Conservation (phyloP, 2,329 filamentous ascomycete species). For the Emmonsia crescens region DNA sequence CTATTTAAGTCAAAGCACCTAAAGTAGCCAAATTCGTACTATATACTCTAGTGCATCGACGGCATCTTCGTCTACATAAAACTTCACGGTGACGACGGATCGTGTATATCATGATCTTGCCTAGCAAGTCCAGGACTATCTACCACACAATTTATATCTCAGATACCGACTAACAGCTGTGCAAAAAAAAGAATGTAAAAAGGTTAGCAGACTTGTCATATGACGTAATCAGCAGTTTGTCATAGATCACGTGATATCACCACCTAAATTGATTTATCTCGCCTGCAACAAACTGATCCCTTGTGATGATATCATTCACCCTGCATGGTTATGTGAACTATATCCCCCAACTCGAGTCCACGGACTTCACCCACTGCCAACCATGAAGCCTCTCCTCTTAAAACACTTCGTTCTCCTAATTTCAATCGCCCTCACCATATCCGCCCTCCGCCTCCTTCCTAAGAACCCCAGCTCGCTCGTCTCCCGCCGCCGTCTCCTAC, state of each 20-base stretch:
- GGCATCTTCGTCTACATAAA: neutral
- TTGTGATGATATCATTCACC: conserved; percentile 1
- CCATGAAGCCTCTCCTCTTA: neutral
- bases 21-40: neutral
- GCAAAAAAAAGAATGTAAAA: too few species aligned
- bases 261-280: too few species aligned
- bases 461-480: neutral
- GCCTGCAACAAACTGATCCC: neutral
- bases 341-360: neutral
- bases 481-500: neutral
- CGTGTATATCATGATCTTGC: too few species aligned
- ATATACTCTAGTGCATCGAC: neutral
- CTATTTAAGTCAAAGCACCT: neutral
- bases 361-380: neutral
- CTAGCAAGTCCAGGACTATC: too few species aligned
- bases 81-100: too few species aligned
- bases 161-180: too few species aligned
- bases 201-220: too few species aligned
- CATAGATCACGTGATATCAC: neutral
- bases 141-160: too few species aligned
- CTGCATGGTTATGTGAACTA: neutral
- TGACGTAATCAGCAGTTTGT: neutral
- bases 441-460: neutral
- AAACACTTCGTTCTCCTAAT: neutral
- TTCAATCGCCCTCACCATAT: neutral